Evolutionary conservation across 2,329 filamentous ascomycete genomes (phyloP).

Genomic region (Apiospora hydei): DNA sequence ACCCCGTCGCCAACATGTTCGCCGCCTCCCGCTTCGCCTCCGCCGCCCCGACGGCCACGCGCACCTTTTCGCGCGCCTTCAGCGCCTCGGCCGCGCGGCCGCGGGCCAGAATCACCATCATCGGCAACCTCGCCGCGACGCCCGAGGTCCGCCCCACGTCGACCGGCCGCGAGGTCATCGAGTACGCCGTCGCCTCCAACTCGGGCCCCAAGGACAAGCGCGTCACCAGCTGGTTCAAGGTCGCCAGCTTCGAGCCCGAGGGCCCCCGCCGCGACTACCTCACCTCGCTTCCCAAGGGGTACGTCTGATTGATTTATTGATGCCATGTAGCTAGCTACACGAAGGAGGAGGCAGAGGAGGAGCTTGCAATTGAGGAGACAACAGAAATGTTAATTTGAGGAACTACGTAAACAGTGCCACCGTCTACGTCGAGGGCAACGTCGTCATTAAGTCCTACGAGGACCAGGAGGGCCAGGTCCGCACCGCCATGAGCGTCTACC

Average conservation of each 20-base stretch:
- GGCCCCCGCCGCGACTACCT: conserved; percentile 76
- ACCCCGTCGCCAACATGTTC: conserved; percentile 46
- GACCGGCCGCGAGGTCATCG: conserved; percentile 76
- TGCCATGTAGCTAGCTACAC: neutral
- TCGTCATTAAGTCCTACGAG: conserved; percentile 70
- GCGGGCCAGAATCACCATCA: conserved; percentile 82
- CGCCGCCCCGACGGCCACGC: conserved; percentile 57
- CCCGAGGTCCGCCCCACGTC: conserved; percentile 78
- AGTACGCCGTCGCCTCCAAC: conserved; percentile 78
- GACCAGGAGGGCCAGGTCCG: conserved; percentile 74
- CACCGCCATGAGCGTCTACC: conserved; percentile 72
- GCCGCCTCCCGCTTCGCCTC: conserved; percentile 56
- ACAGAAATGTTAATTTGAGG: neutral
- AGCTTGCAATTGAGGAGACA: neutral
- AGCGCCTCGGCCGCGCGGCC: conserved; percentile 71
- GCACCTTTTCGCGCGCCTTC: conserved; percentile 70
- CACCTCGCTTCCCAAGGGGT: conserved; percentile 84
- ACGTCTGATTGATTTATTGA: conserved; percentile 46
- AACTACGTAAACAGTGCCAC: conserved; percentile 63
- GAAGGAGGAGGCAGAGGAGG: neutral
- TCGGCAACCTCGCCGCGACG: conserved; percentile 82
- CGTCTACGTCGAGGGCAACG: conserved; percentile 86
- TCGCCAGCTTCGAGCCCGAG: conserved; percentile 75
- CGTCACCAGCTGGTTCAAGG: conserved; percentile 84
- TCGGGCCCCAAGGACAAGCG: conserved; percentile 72